Conservation (phyloP, 768 basidiomycete species). For the Phylloporus arenicola region DNA sequence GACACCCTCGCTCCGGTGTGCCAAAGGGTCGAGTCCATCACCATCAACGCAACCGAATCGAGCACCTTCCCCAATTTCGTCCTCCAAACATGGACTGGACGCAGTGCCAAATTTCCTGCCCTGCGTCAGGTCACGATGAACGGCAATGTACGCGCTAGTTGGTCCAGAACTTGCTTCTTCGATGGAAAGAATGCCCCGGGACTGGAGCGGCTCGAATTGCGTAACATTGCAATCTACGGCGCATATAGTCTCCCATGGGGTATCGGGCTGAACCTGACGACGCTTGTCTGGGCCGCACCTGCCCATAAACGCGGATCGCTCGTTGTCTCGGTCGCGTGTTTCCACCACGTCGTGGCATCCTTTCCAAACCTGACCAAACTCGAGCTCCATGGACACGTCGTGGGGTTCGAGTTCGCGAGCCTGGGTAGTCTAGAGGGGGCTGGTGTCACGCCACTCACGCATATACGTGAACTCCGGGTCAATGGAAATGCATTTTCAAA, state of each 20-base stretch:
- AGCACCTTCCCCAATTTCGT: slow-evolving; percentile 14
- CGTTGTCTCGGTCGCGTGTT: slow-evolving; percentile 11
- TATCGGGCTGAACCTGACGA: slow-evolving; percentile 13
- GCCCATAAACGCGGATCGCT: slow-evolving; percentile 5
- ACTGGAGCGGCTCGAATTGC: slow-evolving; percentile 14
- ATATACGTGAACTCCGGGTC: slow-evolving; percentile 9
- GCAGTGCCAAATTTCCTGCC: slow-evolving; percentile 8
- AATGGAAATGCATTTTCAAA: slow-evolving; percentile 9
- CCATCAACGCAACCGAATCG: slow-evolving; percentile 14
- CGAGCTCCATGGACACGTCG: slow-evolving; percentile 13
- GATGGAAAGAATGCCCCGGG: slow-evolving; percentile 11
- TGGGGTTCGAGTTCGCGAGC: slow-evolving; percentile 7
- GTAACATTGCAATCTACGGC: slow-evolving; percentile 12
- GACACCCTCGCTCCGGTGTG: slow-evolving; percentile 2
- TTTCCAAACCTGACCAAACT: slow-evolving; percentile 18
- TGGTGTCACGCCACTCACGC: slow-evolving; percentile 6
- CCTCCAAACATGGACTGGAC: slow-evolving; percentile 16
- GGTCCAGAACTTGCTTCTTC: slow-evolving; percentile 19
- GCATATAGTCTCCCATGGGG: slow-evolving; percentile 8
- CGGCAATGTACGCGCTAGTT: slow-evolving; percentile 13
- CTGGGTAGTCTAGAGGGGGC: slow-evolving; percentile 1
- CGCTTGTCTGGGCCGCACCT: slow-evolving; percentile 20
- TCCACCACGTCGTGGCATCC: slow-evolving; percentile 16
- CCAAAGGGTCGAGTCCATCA: slow-evolving; percentile 12
- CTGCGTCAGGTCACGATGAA: slow-evolving; percentile 8